phyloP scores from a whole-genome alignment of 176 grass and related monocot species.

The Poa annua region DNA sequence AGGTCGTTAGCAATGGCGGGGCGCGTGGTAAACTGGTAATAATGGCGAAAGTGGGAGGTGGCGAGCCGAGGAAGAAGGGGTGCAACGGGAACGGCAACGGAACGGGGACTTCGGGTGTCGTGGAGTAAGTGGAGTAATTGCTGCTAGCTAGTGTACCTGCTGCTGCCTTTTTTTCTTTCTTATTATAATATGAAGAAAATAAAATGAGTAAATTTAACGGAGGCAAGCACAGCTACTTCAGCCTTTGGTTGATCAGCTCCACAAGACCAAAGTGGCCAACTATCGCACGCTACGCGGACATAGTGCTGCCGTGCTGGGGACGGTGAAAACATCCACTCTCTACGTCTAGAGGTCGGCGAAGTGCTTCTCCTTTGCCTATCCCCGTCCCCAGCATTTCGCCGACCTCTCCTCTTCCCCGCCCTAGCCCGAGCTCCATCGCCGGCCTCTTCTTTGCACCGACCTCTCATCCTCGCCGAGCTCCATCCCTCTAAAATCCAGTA shows the following conservation, averaged over 20 bases:
- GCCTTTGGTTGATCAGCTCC: not conserved
- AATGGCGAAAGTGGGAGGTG: not conserved
- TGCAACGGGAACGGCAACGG: constrained; percentile 18
- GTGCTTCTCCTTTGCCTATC: too few relatives aligned
- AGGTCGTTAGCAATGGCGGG: not conserved
- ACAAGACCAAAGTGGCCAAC: not conserved
- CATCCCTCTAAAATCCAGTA: too few relatives aligned
- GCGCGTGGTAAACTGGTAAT: not conserved
- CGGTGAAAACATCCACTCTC: too few relatives aligned
- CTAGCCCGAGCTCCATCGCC: too few relatives aligned
- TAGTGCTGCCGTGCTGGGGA: too few relatives aligned
- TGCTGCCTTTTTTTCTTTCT: not conserved
- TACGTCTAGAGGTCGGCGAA: too few relatives aligned
- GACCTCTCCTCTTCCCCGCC: too few relatives aligned
- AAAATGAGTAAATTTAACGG: not conserved
- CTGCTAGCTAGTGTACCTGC: not conserved
- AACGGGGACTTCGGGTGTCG: constrained; percentile 3
- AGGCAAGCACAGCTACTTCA: not conserved
- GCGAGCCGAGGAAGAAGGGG: not conserved
- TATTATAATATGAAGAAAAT: not conserved
- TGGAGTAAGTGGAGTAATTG: constrained; percentile 31
- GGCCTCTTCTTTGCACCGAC: too few relatives aligned
- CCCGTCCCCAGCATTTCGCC: too few relatives aligned
- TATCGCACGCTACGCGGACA: too few relatives aligned
- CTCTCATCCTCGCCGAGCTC: too few relatives aligned